Evolutionary conservation across 1,284 basidiomycete genomes (phyloP), one percentile per base, ranked within the genome.

Genomic region (Rhodotorula sp.): DNA sequence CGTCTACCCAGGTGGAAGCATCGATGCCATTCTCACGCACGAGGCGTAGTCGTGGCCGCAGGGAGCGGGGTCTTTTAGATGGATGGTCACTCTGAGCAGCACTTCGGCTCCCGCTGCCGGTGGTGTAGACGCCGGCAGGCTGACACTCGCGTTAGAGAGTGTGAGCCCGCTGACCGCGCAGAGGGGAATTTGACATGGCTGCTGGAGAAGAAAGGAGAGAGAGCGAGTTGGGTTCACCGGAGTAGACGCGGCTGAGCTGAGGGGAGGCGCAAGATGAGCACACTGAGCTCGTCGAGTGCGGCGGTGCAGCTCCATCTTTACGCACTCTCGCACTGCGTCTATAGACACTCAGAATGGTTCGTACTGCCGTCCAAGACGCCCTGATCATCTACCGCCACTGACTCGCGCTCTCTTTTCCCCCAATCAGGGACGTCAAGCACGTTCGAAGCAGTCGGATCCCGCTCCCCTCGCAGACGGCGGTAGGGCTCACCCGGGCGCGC

Each of bases 401-500:
- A 55, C 59, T 31, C 16, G 10, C 50, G 6, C 14, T n/a, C 18
- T 23, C 16, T 5, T n/a, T 5, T 21, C 34, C 26, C 3, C 14
- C 28, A 1, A 28, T 10, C 67, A 75, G 74, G 74, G 74, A 48
- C 72, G 69, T 45, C 71, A 71, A 64, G 59, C 60, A n/a, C 57
- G 69, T 26, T 68, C 72, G 16, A 76, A 76, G 64, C 74, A 76
- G 59, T 50, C n/a, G 28, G 74, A 73, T 48, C 74, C 74, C 5
- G 26, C 64, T 21, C 74, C 74, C 4, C 59, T 76, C 57, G 34
- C 58, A 23, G 64, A 62, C 50, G 66, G 60, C 38, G 62, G 64
- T 6, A 60, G 60, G 38, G 67, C 70, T 5, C 74, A 76, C 64
- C 74, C 74, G 3, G 69, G 65, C 19, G 63, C 67, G 0, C 67